phyloP scores from a whole-genome alignment of 2,329 filamentous ascomycete genomes.

The Coniochaeta sp. region DNA sequence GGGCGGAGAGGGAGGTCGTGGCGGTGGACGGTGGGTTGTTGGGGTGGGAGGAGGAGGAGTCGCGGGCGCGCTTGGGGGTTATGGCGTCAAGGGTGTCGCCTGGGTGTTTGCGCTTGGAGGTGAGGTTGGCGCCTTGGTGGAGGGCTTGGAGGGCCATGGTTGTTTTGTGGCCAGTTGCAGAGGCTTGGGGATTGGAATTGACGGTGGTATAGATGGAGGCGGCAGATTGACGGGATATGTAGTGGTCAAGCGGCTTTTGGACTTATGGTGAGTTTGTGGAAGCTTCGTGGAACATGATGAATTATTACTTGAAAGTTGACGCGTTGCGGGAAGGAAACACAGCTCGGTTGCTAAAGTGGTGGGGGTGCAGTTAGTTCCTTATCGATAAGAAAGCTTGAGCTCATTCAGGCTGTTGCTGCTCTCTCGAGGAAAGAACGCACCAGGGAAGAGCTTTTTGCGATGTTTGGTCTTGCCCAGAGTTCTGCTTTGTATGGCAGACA shows the following conservation, averaged over 20 bases:
- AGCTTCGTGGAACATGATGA: neutral
- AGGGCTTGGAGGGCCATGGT: slow-evolving; percentile 3
- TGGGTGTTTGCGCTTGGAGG: slow-evolving; percentile 7
- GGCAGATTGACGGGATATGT: too few relatives aligned
- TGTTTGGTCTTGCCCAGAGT: too few relatives aligned
- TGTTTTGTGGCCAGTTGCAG: neutral
- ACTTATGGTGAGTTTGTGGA: neutral
- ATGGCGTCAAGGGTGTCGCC: neutral
- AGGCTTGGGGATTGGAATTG: too few relatives aligned
- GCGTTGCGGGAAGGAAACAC: too few relatives aligned
- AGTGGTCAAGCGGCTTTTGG: too few relatives aligned
- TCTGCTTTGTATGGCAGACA: too few relatives aligned
- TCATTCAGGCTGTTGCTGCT: neutral
- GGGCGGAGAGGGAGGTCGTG: slow-evolving; percentile 17
- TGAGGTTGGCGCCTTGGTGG: slow-evolving; percentile 1
- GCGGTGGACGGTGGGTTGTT: too few relatives aligned
- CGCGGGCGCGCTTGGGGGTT: neutral
- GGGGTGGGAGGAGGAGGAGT: neutral
- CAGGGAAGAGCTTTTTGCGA: too few relatives aligned
- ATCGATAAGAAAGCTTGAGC: neutral
- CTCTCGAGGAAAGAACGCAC: too few relatives aligned
- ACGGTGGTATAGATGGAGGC: too few relatives aligned
- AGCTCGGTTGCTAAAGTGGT: neutral
- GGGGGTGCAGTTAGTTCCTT: neutral
- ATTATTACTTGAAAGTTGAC: too few relatives aligned